A percentile compares a stretch with the other conserved stretches of the same genome.
Evolutionary conservation across 306 rosid genomes (phyloP).

Genomic region (Comarum palustre): DNA sequence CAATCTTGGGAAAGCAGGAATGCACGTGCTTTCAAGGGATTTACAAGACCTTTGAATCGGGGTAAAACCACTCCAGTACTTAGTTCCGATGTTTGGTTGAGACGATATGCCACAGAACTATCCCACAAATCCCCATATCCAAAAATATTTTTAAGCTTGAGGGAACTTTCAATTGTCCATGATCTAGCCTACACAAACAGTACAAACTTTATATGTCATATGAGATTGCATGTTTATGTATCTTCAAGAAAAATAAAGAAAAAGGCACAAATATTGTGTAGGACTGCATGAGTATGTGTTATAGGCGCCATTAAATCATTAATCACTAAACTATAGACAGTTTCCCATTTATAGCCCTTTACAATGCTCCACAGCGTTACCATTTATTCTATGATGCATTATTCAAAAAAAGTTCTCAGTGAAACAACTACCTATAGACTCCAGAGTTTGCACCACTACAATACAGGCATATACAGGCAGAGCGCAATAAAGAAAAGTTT

Average conservation of each 20-base stretch:
- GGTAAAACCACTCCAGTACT: constrained; percentile 82
- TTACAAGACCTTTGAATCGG: constrained; percentile 50
- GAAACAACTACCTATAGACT: background rate
- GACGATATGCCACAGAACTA: constrained; percentile 85
- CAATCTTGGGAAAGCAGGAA: constrained; percentile 91
- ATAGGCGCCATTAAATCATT: no score
- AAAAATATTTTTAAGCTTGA: constrained; percentile 75
- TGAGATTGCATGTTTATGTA: constrained; percentile 3
- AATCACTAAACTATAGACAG: background rate
- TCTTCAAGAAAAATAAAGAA: background rate
- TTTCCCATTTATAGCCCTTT: background rate
- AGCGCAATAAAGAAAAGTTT: background rate
- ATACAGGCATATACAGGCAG: background rate
- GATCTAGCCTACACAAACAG: constrained; percentile 71
- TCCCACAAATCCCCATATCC: constrained; percentile 98
- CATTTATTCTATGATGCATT: background rate
- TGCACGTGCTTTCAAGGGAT: constrained; percentile 66
- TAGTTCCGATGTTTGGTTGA: constrained; percentile 74
- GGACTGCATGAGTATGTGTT: background rate
- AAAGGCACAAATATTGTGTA: constrained; percentile 12
- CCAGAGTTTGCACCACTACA: background rate
- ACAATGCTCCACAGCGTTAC: background rate
- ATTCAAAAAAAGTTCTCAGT: background rate
- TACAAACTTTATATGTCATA: constrained; percentile 25
- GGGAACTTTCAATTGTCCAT: constrained; percentile 75